A percentile compares a stretch with the other conserved stretches of the same genome.
These are phyloP conservation scores for Porpolomopsis calyptriformis DNA, from an alignment of 768 basidiomycete genomes.

Conservation along the genomic window DNA sequence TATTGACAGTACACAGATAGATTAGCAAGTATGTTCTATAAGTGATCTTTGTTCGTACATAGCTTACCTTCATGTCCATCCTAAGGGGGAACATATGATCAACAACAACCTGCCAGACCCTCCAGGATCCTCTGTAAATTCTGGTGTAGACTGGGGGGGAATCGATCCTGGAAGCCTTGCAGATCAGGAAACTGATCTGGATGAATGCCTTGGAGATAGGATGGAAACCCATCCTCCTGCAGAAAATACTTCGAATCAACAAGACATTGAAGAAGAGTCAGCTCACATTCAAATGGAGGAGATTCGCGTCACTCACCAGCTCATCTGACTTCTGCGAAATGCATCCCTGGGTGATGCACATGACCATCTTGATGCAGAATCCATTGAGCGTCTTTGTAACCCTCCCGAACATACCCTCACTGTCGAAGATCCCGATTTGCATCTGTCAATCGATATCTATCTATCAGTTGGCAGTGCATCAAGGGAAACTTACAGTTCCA, in stretches of 20 bases:
- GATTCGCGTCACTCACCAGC: slow-evolving; percentile 7
- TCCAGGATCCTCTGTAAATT: no score
- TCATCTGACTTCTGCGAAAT: slow-evolving; percentile 7
- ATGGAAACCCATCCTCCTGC: not conserved
- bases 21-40: no score
- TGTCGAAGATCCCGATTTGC: slow-evolving; percentile 15
- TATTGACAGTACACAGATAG: no score
- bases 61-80: no score
- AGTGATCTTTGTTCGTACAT: no score
- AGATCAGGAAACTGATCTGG: no score
- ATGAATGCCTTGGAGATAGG: not conserved
- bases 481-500: slow-evolving; percentile 19
- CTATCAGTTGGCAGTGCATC: slow-evolving; percentile 21
- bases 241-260: not conserved
- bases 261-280: not conserved
- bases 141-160: no score
- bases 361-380: slow-evolving; percentile 7
- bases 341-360: slow-evolving; percentile 12
- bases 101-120: no score
- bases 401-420: slow-evolving; percentile 8
- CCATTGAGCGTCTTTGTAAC: slow-evolving; percentile 9
- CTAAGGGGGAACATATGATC: no score
- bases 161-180: slow-evolving; percentile 3
- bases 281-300: slow-evolving; percentile 1
- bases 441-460: slow-evolving; percentile 24